Percentiles rank a stretch among this genome's conserved stretches.
Evolutionary conservation across 345 rosid species (phyloP).

Genomic region (Heritiera littoralis): DNA sequence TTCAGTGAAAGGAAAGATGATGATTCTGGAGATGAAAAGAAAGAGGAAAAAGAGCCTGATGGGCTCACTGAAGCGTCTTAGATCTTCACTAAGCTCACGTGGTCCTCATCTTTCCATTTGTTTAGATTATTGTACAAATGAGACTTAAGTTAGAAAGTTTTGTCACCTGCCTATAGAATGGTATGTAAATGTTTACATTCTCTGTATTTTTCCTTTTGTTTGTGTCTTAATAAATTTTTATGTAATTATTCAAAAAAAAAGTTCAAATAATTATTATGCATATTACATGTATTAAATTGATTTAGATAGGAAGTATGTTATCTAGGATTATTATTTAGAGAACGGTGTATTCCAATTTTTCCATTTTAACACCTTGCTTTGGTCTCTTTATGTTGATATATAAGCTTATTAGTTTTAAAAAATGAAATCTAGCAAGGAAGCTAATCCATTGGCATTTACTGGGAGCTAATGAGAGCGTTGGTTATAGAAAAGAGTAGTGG

Average conservation of each 20-base stretch:
- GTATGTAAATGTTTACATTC: neutral
- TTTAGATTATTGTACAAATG: constrained; percentile 12
- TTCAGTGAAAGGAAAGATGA: constrained; percentile 47
- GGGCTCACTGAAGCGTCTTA: constrained; percentile 35
- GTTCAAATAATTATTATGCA: too few relatives aligned
- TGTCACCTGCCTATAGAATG: constrained; percentile 13
- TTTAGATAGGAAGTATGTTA: neutral
- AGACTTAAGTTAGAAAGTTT: constrained; percentile 17
- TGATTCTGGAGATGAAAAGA: constrained; percentile 46
- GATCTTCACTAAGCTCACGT: neutral
- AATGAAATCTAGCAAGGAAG: too few relatives aligned
- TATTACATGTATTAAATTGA: neutral
- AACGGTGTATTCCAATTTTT: too few relatives aligned
- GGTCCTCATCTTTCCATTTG: neutral
- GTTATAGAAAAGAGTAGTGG: neutral
- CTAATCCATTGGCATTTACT: neutral
- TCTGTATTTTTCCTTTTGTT: neutral
- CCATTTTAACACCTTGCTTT: too few relatives aligned
- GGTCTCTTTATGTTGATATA: too few relatives aligned
- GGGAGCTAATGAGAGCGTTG: neutral
- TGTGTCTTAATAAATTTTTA: neutral
- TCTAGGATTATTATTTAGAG: neutral
- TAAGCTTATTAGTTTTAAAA: too few relatives aligned
- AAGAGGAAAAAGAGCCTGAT: constrained; percentile 25
- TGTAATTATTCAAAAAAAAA: neutral